phyloP scores from a whole-genome alignment of 306 rosid species.

The Styphnolobium japonicum region DNA sequence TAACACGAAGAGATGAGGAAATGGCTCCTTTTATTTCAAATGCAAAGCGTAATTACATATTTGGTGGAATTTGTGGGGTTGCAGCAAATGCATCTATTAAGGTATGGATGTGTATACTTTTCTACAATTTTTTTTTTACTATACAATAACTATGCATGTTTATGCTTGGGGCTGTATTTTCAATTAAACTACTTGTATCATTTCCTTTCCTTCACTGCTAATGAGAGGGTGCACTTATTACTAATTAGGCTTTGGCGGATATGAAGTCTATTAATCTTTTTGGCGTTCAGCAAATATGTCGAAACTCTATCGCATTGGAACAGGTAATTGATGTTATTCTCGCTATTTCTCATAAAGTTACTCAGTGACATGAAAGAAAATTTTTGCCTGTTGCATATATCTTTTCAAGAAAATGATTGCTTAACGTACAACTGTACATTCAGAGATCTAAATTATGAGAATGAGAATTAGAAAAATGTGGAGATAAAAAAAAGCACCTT shows the following conservation, averaged over 20 bases:
- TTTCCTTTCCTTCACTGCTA: conserved; percentile 29
- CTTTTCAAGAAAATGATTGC: neutral
- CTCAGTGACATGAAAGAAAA: neutral
- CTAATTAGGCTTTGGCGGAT: conserved; percentile 79
- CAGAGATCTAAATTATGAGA: neutral
- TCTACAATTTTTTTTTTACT: neutral
- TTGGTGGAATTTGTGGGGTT: conserved; percentile 90
- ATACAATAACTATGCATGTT: neutral
- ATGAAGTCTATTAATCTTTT: conserved; percentile 90
- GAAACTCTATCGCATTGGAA: conserved; percentile 93
- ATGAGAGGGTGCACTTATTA: conserved; percentile 28
- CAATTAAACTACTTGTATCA: neutral
- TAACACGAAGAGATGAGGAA: conserved; percentile 93
- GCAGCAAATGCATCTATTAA: conserved; percentile 80
- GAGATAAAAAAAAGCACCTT: neutral
- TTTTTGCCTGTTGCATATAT: neutral
- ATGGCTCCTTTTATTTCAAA: conserved; percentile 92
- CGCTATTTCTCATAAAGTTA: neutral
- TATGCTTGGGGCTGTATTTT: conserved; percentile 11
- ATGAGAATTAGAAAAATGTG: neutral
- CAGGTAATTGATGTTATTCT: conserved; percentile 55
- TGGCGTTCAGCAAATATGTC: conserved; percentile 99
- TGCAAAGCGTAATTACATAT: conserved; percentile 81
- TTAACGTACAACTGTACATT: neutral
- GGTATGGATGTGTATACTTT: conserved; percentile 41